Base-by-base conservation (phyloP, 208 protist genomes). In the Balamuthia mandrillaris region DNA sequence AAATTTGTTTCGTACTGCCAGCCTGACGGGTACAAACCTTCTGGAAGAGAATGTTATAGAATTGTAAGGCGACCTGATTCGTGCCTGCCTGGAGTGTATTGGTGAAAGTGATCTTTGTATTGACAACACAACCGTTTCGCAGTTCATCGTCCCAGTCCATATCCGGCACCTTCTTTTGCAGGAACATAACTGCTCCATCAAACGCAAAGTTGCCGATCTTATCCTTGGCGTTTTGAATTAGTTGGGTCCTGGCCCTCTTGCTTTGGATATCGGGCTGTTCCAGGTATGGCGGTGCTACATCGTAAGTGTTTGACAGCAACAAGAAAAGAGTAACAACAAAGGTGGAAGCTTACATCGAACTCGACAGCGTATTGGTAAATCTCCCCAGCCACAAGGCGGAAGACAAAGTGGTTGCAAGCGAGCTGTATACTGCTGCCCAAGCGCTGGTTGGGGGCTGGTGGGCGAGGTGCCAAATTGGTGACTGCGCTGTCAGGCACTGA, bases 361-460 rank as follows among this genome's bases (percentile, higher is more conserved):
- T 86, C 60, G 41, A 88, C 42, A 18, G 18, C 12, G 56, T 88
- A 88, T n/a, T 83, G 61, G 29, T 35, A 87, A 21, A 88, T 81
- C 10, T 3, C 33, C 24, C 33, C 39, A 3, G 16, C 21, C 10
- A 21, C 41, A 0, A 88, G 45, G 7, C 39, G 29, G 7, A 88
- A 29, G 0, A 39, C 16, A 33, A 88, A 88, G 37, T 74, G 47
- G 51, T 87, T 87, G n/a, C 41, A 45, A 21, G 58, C 47, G 14
- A 86, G n/a, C 9, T 5, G 44, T 39, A 39, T 47, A 5, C 0
- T 3, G 21, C 68, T 41, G 16, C 68, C 63, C 7, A 47, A 35
- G 0, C 63, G 29, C 39, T 41, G 63, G 39, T 7, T 41, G 1
- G 56, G 29, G n/a, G 56, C 24, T 27, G 56, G 12, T 12, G 56